Percentiles rank a stretch among this genome's conserved stretches.
These are phyloP conservation scores for Coprinopsis sp. DNA, from an alignment of 768 basidiomycete genomes.

Conservation along the genomic window DNA sequence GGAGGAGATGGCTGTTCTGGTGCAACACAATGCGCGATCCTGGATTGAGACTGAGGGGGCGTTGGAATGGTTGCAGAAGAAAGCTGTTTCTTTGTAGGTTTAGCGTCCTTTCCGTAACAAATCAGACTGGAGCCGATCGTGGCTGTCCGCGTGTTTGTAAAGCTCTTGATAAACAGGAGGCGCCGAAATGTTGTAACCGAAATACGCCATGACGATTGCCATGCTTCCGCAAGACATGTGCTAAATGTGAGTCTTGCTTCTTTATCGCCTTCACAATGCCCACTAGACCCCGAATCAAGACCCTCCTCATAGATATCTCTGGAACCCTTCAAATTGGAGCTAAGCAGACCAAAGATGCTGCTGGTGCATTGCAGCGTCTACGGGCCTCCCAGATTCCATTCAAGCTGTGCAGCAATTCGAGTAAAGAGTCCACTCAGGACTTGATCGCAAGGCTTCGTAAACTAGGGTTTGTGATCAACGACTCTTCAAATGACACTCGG, in stretches of 20 bases:
- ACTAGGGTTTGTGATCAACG: constrained; percentile 45
- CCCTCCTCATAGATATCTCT: constrained; percentile 61
- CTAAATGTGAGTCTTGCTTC: no score
- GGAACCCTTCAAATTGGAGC: constrained; percentile 60
- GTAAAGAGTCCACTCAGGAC: constrained; percentile 51
- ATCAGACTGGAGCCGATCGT: no score
- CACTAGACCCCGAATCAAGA: constrained; percentile 38
- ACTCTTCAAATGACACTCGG: not conserved
- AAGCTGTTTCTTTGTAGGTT: no score
- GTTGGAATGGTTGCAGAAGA: constrained; percentile 1
- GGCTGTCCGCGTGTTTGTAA: no score
- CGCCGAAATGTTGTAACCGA: no score
- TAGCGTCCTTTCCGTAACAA: no score
- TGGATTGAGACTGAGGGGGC: constrained; percentile 11
- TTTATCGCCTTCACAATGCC: not conserved
- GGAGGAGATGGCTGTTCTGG: constrained; percentile 1
- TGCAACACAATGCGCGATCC: constrained; percentile 3
- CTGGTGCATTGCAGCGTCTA: constrained; percentile 37
- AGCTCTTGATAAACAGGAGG: no score
- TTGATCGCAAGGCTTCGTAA: constrained; percentile 38
- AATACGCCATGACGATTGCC: no score
- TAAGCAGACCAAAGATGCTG: constrained; percentile 44
- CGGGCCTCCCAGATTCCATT: constrained; percentile 34
- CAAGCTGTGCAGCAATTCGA: constrained; percentile 64
- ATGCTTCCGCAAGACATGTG: no score